These are phyloP conservation scores for Globisporangium cylindrosporum DNA, from an alignment of 352 stramenopile species.

Conservation along the genomic window DNA sequence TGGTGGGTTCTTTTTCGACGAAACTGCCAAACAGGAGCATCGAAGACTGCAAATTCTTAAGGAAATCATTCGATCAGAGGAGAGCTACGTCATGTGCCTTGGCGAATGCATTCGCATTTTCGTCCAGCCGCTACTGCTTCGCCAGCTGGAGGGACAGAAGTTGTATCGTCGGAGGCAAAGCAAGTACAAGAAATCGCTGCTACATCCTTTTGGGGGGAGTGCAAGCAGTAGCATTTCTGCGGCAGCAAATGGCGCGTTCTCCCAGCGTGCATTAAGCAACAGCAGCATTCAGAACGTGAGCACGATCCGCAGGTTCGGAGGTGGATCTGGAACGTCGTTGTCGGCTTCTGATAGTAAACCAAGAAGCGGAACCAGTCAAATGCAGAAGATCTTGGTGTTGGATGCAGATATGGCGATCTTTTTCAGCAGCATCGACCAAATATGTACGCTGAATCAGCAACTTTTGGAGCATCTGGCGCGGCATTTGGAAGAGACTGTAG, in stretches of 20 bases:
- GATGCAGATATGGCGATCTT: slow-evolving; percentile 86
- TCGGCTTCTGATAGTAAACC: slow-evolving; percentile 20
- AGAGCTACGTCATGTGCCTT: slow-evolving; percentile 80
- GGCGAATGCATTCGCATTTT: slow-evolving; percentile 84
- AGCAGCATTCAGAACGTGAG: slow-evolving; percentile 47
- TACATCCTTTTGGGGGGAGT: slow-evolving; percentile 45
- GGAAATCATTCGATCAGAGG: slow-evolving; percentile 80
- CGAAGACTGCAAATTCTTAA: slow-evolving; percentile 75
- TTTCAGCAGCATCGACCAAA: slow-evolving; percentile 86
- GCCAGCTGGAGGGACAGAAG: slow-evolving; percentile 78
- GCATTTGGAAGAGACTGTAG: slow-evolving; percentile 65
- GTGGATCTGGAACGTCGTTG: slow-evolving; percentile 10
- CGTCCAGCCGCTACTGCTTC: slow-evolving; percentile 74
- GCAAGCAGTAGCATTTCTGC: slow-evolving; percentile 37
- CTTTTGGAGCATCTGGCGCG: slow-evolving; percentile 81
- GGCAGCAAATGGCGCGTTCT: slow-evolving; percentile 23
- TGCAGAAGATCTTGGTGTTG: slow-evolving; percentile 61
- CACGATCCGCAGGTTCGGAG: slow-evolving; percentile 26
- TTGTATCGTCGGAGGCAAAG: slow-evolving; percentile 56
- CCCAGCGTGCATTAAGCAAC: slow-evolving; percentile 38
- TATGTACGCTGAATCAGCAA: slow-evolving; percentile 87
- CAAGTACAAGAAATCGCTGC: slow-evolving; percentile 59
- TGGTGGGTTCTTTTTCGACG: slow-evolving; percentile 35
- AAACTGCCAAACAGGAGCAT: slow-evolving; percentile 56
- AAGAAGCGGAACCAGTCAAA: slow-evolving; percentile 12